These are phyloP conservation scores for Umbelopsis ramanniana DNA, from an alignment of 192 early-diverging fungal genomes.

Conservation along the genomic window DNA sequence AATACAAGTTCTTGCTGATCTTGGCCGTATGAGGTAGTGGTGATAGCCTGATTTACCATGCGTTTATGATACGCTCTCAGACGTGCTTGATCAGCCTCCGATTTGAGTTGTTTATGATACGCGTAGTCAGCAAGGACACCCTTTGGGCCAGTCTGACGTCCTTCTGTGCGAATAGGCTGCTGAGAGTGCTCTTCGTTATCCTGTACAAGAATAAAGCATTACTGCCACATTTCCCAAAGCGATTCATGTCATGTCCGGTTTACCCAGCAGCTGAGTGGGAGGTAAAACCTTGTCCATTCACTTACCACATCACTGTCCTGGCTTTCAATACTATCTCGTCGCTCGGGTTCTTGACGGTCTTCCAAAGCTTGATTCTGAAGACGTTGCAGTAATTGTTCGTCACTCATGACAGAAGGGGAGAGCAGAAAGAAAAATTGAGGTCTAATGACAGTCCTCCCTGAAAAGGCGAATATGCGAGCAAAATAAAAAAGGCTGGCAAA, in stretches of 20 bases:
- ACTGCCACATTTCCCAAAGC: too few species aligned
- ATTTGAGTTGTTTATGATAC: conserved; percentile 45
- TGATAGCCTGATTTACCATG: conserved; percentile 49
- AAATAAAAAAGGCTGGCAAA: neutral
- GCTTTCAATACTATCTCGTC: conserved; percentile 12
- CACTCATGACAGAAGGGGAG: neutral
- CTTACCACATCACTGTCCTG: conserved; percentile 7
- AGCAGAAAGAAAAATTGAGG: too few species aligned
- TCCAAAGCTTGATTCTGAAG: conserved; percentile 15
- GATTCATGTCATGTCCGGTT: neutral
- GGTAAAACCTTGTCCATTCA: too few species aligned
- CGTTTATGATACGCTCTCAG: conserved; percentile 47
- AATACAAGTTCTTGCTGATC: conserved; percentile 38
- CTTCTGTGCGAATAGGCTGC: conserved; percentile 26
- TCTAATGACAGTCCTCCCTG: neutral
- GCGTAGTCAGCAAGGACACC: conserved; percentile 60
- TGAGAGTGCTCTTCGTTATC: neutral
- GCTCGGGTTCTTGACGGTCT: conserved; percentile 13
- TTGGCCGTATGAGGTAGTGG: conserved; percentile 52
- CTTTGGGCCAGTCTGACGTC: conserved; percentile 60
- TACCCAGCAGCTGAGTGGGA: neutral
- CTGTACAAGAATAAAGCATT: neutral
- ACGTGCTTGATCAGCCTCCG: conserved; percentile 31
- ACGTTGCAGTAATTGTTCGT: conserved; percentile 14
- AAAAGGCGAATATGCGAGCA: neutral